Percentiles rank a stretch among this genome's conserved stretches.
Conservation (phyloP, 2,329 filamentous ascomycete species). For the Diaporthe ampelina region DNA sequence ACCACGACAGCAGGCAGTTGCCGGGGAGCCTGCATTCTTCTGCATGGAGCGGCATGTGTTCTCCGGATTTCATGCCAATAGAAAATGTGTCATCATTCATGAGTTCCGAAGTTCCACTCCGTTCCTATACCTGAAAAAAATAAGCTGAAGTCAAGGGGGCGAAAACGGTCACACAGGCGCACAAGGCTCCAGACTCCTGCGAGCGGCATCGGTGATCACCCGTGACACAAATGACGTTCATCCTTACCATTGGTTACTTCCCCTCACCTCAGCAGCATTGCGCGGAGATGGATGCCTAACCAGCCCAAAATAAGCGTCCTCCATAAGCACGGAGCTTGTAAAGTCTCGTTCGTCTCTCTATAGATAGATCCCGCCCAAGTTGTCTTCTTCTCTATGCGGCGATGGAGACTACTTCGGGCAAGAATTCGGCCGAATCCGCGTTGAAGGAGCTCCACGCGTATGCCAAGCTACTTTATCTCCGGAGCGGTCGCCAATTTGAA, state of each 20-base stretch:
- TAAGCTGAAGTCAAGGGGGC: too few species aligned
- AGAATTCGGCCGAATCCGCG: not conserved
- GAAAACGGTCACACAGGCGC: too few species aligned
- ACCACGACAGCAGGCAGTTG: too few species aligned
- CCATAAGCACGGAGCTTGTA: not conserved
- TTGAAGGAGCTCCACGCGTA: not conserved
- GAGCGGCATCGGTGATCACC: too few species aligned
- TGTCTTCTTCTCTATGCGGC: not conserved
- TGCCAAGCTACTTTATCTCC: not conserved
- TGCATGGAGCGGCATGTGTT: too few species aligned
- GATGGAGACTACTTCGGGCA: not conserved
- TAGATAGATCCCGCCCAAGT: not conserved
- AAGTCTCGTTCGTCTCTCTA: not conserved
- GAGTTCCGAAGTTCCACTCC: too few species aligned
- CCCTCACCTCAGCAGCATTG: not conserved
- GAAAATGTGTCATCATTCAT: too few species aligned
- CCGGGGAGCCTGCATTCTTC: too few species aligned
- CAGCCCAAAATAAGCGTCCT: not conserved
- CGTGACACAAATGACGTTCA: too few species aligned
- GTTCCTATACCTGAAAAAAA: too few species aligned
- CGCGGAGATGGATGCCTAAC: not conserved
- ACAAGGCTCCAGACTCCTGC: too few species aligned
- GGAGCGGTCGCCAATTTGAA: not conserved
- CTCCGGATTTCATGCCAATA: too few species aligned
- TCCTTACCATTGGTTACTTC: not conserved